Percentiles rank a stretch among this genome's conserved stretches.
Evolutionary conservation across 2,329 filamentous ascomycete species (phyloP).

Genomic region (Paecilomyces niveus): DNA sequence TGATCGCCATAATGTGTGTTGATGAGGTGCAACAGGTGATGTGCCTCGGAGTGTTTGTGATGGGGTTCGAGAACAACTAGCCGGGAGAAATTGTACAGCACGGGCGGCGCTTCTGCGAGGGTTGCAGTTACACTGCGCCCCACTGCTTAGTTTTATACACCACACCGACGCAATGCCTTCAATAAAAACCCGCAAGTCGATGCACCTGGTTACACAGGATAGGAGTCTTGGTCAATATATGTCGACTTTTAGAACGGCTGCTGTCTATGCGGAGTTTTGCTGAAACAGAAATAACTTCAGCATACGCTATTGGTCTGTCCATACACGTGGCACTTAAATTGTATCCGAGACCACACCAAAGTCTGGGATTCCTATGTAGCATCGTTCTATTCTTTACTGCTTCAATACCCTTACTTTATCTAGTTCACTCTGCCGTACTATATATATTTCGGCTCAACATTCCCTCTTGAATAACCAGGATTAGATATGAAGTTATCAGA

Average conservation of each 20-base stretch:
- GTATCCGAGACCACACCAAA: background rate
- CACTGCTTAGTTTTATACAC: background rate
- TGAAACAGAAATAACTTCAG: background rate
- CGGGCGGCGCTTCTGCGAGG: background rate
- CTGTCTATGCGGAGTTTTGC: background rate
- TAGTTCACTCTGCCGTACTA: too few relatives aligned
- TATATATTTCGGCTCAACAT: too few relatives aligned
- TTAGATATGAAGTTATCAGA: too few relatives aligned
- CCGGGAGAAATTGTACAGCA: background rate
- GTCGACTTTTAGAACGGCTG: background rate
- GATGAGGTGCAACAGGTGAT: background rate
- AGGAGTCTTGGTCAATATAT: background rate
- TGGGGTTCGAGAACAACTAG: background rate
- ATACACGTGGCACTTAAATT: background rate
- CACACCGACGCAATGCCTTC: background rate
- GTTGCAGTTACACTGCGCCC: background rate
- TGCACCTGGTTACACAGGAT: background rate
- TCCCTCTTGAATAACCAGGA: too few relatives aligned
- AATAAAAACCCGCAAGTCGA: background rate
- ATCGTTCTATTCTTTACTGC: too few relatives aligned
- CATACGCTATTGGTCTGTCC: background rate
- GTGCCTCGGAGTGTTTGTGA: background rate
- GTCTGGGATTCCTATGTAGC: background rate
- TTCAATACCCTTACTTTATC: too few relatives aligned
- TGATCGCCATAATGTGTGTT: conserved; percentile 23